Conservation (phyloP, 2,329 filamentous ascomycete genomes). For the Berkeleyomyces basicola region DNA sequence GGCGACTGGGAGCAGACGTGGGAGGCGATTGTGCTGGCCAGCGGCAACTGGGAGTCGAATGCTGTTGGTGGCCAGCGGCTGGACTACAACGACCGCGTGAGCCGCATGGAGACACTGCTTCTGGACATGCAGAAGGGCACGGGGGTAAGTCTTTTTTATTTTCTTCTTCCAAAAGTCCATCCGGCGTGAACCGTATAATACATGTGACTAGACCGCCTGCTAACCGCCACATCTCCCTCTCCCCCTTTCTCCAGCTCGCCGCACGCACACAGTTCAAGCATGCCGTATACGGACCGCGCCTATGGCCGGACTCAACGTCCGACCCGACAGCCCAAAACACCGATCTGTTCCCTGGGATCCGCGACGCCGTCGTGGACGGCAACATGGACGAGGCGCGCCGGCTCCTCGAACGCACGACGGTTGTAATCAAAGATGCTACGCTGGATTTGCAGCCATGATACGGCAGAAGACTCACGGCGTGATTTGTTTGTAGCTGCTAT, state of each 20-base stretch:
- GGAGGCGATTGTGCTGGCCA: conserved; percentile 53
- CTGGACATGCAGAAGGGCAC: conserved; percentile 56
- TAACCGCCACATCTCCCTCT: conserved; percentile 3
- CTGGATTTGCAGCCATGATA: conserved; percentile 19
- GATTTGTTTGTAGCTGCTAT: background rate
- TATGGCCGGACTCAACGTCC: conserved; percentile 52
- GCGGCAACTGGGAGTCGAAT: conserved; percentile 60
- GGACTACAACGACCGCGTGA: conserved; percentile 64
- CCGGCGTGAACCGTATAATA: background rate
- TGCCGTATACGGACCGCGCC: conserved; percentile 69
- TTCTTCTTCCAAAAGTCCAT: background rate
- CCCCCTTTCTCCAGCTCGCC: conserved; percentile 40
- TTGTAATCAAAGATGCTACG: conserved; percentile 46
- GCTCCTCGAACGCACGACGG: conserved; percentile 55
- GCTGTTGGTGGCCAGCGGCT: conserved; percentile 50
- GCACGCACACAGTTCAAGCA: conserved; percentile 90
- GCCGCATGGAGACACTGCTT: conserved; percentile 64
- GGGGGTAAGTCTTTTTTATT: conserved; percentile 44
- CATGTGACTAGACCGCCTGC: background rate
- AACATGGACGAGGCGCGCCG: conserved; percentile 54
- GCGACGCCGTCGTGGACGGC: conserved; percentile 56
- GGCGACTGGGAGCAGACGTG: conserved; percentile 58
- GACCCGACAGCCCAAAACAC: conserved; percentile 35
- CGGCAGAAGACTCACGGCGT: background rate
- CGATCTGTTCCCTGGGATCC: conserved; percentile 60